phyloP scores from a whole-genome alignment of 176 grass and related monocot species.

The Typha latifolia region DNA sequence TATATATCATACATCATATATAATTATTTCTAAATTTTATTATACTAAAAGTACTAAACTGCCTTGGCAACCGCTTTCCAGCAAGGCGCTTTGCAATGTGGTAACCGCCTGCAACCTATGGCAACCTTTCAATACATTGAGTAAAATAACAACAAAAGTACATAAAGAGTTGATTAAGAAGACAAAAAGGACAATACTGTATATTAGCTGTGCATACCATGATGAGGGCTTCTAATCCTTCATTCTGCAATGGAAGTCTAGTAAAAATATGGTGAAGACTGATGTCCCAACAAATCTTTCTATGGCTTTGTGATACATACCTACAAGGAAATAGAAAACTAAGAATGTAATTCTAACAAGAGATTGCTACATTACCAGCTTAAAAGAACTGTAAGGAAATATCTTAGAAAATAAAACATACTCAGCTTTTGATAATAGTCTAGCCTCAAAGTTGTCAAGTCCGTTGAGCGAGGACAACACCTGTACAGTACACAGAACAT shows the following conservation, averaged over 20 bases:
- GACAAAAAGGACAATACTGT: constrained; percentile 13
- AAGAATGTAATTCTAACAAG: constrained; percentile 21
- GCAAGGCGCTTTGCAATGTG: no score
- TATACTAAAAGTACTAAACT: no score
- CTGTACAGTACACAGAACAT: constrained; percentile 30
- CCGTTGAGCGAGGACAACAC: constrained; percentile 77
- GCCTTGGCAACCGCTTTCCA: no score
- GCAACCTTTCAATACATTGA: no score
- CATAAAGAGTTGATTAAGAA: background rate
- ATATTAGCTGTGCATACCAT: constrained; percentile 36
- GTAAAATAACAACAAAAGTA: constrained; percentile 5
- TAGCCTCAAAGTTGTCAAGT: constrained; percentile 54
- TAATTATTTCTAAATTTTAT: no score
- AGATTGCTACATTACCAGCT: constrained; percentile 20
- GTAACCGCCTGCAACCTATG: no score
- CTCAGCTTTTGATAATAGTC: constrained; percentile 77
- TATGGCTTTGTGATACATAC: constrained; percentile 55
- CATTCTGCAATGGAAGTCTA: constrained; percentile 57
- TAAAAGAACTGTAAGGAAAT: background rate
- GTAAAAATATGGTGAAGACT: constrained; percentile 44
- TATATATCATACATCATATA: no score
- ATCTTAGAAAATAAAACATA: constrained; percentile 22
- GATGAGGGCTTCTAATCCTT: constrained; percentile 29
- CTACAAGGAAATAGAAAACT: constrained; percentile 36
- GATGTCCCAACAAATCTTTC: constrained; percentile 68